phyloP scores from a whole-genome alignment of 306 rosid species.

The Begonia loranthoides region DNA sequence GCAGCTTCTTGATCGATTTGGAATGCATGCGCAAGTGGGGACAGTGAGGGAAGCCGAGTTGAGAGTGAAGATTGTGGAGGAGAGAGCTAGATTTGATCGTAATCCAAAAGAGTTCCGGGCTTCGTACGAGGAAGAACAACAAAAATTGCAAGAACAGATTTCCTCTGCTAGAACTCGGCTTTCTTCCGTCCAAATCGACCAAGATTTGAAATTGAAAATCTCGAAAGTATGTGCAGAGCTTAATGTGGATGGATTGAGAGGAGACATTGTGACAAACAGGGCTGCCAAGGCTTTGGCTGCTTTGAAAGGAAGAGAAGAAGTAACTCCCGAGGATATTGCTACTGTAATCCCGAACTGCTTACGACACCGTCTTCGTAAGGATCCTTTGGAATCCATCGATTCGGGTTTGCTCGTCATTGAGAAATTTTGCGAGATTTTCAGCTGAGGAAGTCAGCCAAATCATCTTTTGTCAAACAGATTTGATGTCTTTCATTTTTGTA shows the following conservation, averaged over 20 bases:
- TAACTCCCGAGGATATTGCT: conserved; percentile 70
- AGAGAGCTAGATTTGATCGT: conserved; percentile 65
- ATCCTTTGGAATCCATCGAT: conserved; percentile 88
- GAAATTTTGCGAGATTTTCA: conserved; percentile 77
- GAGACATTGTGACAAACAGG: conserved; percentile 82
- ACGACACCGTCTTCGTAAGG: conserved; percentile 94
- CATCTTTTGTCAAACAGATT: conserved; percentile 10
- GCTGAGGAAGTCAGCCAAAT: conserved; percentile 21
- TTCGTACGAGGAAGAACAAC: conserved; percentile 56
- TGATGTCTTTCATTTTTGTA: conserved; percentile 10
- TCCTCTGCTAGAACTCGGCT: conserved; percentile 52
- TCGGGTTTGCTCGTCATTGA: conserved; percentile 85
- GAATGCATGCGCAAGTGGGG: conserved; percentile 97
- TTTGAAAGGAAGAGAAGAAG: conserved; percentile 64
- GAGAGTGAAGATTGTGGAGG: conserved; percentile 94
- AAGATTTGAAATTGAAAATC: conserved; percentile 69
- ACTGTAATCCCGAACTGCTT: conserved; percentile 90
- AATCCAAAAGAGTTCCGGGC: conserved; percentile 64
- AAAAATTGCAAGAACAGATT: conserved; percentile 62
- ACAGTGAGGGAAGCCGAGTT: conserved; percentile 93
- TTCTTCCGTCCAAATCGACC: conserved; percentile 58
- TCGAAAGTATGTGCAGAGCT: conserved; percentile 78
- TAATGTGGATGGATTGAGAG: conserved; percentile 94
- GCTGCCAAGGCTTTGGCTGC: conserved; percentile 92
- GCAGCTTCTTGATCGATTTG: conserved; percentile 87